Evolutionary conservation across 2,329 filamentous ascomycete genomes (phyloP), one percentile per base, ranked within the genome.

Genomic region (Xylariaceae sp.): DNA sequence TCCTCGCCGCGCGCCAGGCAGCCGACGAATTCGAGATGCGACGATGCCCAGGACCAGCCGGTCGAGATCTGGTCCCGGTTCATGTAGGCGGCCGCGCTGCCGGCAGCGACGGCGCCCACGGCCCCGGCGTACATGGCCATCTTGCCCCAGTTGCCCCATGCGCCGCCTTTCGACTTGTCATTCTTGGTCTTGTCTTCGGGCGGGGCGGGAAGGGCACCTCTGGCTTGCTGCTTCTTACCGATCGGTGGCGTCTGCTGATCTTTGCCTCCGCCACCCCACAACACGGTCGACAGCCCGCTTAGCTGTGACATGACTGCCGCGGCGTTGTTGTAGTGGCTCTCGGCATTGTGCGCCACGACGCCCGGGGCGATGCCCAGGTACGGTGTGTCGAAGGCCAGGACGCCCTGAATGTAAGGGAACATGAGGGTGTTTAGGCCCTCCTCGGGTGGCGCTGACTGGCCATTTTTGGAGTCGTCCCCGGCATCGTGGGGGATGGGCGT

Each of bases 301-400:
- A 87, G 63, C 60, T 81, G 74, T 5, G 78, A 68, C 36, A 92
- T 76, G 4, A 87, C 84, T 1, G 80, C 73, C 4, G 77, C 73
- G 6, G 83, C 83, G 29, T 80, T 81, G 44, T 82, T 83, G 65
- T 90, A 90, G 54, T 95, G 88, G 29, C 78, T 82, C 68, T 97
- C 88, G 5, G 90, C 89, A 43, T 83, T 81, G 59, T 90, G 84
- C 3, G 86, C 85, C n/a, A 92, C 81, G 2, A 92, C 84, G 17
- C 85, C 83, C 0, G 86, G 85, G 15, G 82, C 78, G 48, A 89
- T 88, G 41, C 85, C 85, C 2, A 92, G 74, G 60, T 85, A 98
- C 1, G 92, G 92, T 1, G 92, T 98, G 64, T 97, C 90, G 59
- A 96, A 95, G 35, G 89, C 87, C 33, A 97, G 74, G 17, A 97